Evolutionary conservation across 1,284 basidiomycete species (phyloP), one percentile per base, ranked within the genome.

Genomic region (Heliocybe sulcata): DNA sequence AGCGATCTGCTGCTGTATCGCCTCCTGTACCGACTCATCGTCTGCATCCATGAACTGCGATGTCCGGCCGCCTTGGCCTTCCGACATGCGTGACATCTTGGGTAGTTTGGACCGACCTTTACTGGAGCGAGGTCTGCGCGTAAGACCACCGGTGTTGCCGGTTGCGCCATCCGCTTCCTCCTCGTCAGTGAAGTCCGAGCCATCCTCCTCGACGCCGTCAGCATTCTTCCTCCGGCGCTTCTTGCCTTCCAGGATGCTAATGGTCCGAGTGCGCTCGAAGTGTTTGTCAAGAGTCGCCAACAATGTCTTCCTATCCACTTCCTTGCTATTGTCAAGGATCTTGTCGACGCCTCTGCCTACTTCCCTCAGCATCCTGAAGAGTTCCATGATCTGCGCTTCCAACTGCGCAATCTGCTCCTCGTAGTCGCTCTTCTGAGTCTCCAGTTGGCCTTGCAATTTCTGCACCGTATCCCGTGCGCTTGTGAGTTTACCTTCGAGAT

Each of bases 21-120:
- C 90, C 60, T 87, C 85, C 60, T 89, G 81, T 3, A 90, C 91
- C 57, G 85, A 77, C n/a, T 85, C 88, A 57, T 94, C 93, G 59
- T 94, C 90, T 3, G 92, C 93, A 66, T 94, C 92, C 82, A 91
- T 85, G 64, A 95, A 95, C 64, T 94, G 93, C 4, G 90, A 93
- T 1, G 79, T 76, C 9, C 80, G 80, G 20, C 81, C 80, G 61
- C 70, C 75, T 57, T 76, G 69, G 0, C 61, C 74, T 48, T 77
- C 80, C 2, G 81, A 77, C 54, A 69, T 64, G 55, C 65, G 67
- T 51, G 60, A 52, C 29, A 67, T 58, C 56, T 71, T 76, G 8
- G 67, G 67, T 9, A 66, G 61, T 54, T 74, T 74, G 16, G 63
- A 64, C 12, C 65, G 65, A 19, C 64, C 60, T 45, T 64, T 65